These are phyloP conservation scores for Prunus mira DNA, from an alignment of 306 rosid genomes.

Conservation along the genomic window DNA sequence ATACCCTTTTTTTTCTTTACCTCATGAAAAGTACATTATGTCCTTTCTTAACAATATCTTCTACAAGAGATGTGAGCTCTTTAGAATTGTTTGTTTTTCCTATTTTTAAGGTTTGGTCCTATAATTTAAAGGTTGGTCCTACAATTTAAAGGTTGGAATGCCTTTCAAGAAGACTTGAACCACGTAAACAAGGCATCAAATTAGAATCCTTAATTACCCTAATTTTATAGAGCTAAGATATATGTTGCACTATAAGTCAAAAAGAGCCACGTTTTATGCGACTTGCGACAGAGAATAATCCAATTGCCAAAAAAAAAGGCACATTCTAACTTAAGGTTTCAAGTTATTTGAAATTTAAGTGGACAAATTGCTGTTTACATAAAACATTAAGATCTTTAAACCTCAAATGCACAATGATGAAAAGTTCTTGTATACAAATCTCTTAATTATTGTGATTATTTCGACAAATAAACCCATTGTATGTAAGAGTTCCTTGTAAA, in stretches of 20 bases:
- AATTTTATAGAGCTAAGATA: not conserved
- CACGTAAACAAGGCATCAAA: constrained; percentile 1
- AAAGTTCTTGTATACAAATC: too few relatives aligned
- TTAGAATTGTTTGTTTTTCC: too few relatives aligned
- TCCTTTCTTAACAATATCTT: not conserved
- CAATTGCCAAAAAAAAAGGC: not conserved
- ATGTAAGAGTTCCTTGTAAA: too few relatives aligned
- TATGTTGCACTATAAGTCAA: not conserved
- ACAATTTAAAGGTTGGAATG: not conserved
- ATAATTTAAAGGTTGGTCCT: not conserved
- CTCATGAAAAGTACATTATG: not conserved
- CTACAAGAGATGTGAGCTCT: not conserved
- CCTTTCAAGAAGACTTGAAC: not conserved
- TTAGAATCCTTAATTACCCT: not conserved
- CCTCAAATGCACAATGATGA: too few relatives aligned
- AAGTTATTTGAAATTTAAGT: not conserved
- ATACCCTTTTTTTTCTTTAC: not conserved
- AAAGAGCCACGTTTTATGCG: not conserved
- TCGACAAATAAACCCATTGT: too few relatives aligned
- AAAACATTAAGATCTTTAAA: too few relatives aligned
- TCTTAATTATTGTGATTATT: too few relatives aligned
- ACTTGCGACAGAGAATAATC: not conserved
- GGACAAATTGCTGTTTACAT: too few relatives aligned
- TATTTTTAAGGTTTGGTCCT: too few relatives aligned
- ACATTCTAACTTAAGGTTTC: not conserved